These are phyloP conservation scores for Porogramme epimiltina DNA, from an alignment of 1,284 basidiomycete species.

Conservation along the genomic window DNA sequence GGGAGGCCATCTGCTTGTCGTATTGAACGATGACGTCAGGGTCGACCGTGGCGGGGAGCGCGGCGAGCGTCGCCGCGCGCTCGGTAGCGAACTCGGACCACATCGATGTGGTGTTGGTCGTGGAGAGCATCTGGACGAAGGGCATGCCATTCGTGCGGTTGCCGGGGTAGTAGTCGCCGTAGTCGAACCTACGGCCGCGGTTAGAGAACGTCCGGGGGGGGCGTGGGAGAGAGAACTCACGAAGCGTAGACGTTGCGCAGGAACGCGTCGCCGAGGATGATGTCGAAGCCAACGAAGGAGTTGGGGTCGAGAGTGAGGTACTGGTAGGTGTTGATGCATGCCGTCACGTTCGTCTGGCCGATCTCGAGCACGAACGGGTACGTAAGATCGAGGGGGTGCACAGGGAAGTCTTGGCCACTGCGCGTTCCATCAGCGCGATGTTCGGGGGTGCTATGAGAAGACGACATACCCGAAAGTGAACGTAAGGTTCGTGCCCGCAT, in stretches of 20 bases:
- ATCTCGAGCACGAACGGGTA: background rate
- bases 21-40: background rate
- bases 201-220: background rate
- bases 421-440: background rate
- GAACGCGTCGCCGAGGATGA: slow-evolving; percentile 44
- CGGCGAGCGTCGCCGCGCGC: slow-evolving; percentile 15
- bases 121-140: slow-evolving; percentile 35
- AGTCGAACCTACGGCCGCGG: slow-evolving; percentile 38
- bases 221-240: too few relatives aligned
- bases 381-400: slow-evolving; percentile 31
- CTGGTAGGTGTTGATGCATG: slow-evolving; percentile 10
- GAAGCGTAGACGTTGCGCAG: slow-evolving; percentile 41
- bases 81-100: slow-evolving; percentile 21
- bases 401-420: slow-evolving; percentile 13
- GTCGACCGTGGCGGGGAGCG: slow-evolving; percentile 3
- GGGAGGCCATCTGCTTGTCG: background rate
- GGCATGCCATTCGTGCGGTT: slow-evolving; percentile 27
- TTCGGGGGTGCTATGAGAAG: background rate
- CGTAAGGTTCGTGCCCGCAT: slow-evolving; percentile 23
- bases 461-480: slow-evolving; percentile 30
- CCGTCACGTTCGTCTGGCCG: slow-evolving; percentile 4
- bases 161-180: slow-evolving; percentile 35
- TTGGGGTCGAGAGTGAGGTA: slow-evolving; percentile 21
- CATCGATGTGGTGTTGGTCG: slow-evolving; percentile 22
- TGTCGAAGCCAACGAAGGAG: slow-evolving; percentile 29